phyloP scores from a whole-genome alignment of 164 flowering plant genomes.

The Pachysandra terminalis region DNA sequence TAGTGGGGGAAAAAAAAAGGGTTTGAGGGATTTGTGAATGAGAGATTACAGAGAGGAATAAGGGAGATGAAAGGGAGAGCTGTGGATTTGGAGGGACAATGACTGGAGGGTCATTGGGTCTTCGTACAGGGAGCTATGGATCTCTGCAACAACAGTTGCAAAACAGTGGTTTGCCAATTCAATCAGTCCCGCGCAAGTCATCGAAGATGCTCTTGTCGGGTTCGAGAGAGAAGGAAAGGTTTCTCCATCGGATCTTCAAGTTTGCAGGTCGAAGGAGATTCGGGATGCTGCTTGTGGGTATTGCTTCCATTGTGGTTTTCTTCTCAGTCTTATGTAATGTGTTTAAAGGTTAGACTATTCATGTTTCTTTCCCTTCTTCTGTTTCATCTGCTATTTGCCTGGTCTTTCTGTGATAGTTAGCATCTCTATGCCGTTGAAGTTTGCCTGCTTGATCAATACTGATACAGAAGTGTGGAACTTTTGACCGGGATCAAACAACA shows the following conservation, averaged over 20 bases:
- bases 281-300: slow-evolving; percentile 52
- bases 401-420: too few relatives aligned
- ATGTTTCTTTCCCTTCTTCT: neutral
- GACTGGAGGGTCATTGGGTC: too few relatives aligned
- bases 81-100: slow-evolving; percentile 32
- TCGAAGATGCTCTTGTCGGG: too few relatives aligned
- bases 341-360: slow-evolving; percentile 36
- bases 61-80: slow-evolving; percentile 45
- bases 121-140: too few relatives aligned
- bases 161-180: slow-evolving; percentile 36
- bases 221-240: too few relatives aligned
- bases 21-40: slow-evolving; percentile 22
- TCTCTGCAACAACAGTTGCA: slow-evolving; percentile 41
- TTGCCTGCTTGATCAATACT: neutral
- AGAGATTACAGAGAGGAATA: slow-evolving; percentile 23
- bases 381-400: neutral
- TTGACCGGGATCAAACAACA: too few relatives aligned
- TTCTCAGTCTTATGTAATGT: slow-evolving; percentile 31
- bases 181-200: slow-evolving; percentile 33
- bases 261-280: slow-evolving; percentile 45
- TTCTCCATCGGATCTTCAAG: too few relatives aligned
- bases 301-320: slow-evolving; percentile 38
- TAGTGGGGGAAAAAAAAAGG: slow-evolving; percentile 8
- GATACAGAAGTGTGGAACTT: neutral
- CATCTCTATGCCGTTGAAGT: neutral